Evolutionary conservation across 768 basidiomycete species (phyloP).

Genomic region (Macrolepiota dolichaula): DNA sequence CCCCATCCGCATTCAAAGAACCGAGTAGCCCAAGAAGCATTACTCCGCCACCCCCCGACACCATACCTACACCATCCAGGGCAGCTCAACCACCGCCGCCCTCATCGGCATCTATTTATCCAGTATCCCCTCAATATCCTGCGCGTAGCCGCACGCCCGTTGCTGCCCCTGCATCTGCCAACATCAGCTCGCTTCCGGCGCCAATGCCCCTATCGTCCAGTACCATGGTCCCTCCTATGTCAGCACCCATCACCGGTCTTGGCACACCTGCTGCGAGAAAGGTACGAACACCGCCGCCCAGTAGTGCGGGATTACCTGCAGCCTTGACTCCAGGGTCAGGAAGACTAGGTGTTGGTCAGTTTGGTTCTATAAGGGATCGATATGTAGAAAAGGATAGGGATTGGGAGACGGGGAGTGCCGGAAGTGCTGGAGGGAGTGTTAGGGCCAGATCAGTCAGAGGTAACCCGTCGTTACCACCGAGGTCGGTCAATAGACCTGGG

Average conservation of each 20-base stretch:
- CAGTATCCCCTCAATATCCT: conserved; percentile 12
- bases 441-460: conserved; percentile 31
- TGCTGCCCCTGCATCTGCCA: conserved; percentile 13
- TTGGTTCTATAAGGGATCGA: conserved; percentile 13
- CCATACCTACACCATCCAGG: conserved; percentile 11
- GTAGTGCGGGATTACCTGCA: not conserved
- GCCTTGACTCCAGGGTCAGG: not conserved
- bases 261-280: conserved; percentile 23
- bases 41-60: conserved; percentile 10
- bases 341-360: not conserved
- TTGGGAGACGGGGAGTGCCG: conserved; percentile 25
- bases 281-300: conserved; percentile 12
- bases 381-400: conserved; percentile 17
- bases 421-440: conserved; percentile 37
- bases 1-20: conserved; percentile 14
- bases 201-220: conserved; percentile 24
- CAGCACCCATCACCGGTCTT: not conserved
- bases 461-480: conserved; percentile 40
- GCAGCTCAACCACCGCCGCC: conserved; percentile 12
- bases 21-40: not conserved
- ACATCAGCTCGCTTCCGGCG: conserved; percentile 16
- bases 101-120: conserved; percentile 5
- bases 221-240: conserved; percentile 29
- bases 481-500: conserved; percentile 64
- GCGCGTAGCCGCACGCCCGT: conserved; percentile 27